phyloP scores from a whole-genome alignment of 306 rosid species.

The Calophaca sinica region DNA sequence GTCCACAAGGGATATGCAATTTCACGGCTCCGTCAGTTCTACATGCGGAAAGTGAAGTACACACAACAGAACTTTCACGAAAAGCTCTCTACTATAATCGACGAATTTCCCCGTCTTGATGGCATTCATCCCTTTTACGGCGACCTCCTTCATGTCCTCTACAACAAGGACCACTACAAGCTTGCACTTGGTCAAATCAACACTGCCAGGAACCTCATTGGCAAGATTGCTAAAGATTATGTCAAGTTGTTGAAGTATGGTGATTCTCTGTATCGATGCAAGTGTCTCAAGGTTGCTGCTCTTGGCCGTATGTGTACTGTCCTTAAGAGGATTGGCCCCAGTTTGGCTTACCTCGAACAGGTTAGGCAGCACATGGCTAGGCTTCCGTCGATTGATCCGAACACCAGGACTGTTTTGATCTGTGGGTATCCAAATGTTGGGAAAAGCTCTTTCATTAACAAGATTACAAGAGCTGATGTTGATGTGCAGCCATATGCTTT shows the following conservation, averaged over 20 bases:
- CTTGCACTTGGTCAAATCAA: conserved; percentile 94
- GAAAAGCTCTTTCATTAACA: conserved; percentile 91
- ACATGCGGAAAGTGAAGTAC: conserved; percentile 89
- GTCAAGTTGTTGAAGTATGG: conserved; percentile 87
- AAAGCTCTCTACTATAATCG: conserved; percentile 78
- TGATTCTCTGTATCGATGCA: conserved; percentile 80
- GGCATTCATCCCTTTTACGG: conserved; percentile 87
- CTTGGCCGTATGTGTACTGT: conserved; percentile 97
- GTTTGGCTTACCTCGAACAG: conserved; percentile 91
- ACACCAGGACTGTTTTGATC: conserved; percentile 75
- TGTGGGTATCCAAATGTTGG: conserved; percentile 97
- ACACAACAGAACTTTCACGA: conserved; percentile 79
- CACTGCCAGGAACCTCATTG: conserved; percentile 82
- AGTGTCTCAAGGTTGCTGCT: conserved; percentile 86
- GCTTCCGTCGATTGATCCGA: conserved; percentile 88
- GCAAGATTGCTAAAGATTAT: conserved; percentile 82
- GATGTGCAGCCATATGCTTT: conserved; percentile 95
- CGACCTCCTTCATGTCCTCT: conserved; percentile 84
- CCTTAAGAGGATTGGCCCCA: conserved; percentile 81
- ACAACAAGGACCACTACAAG: conserved; percentile 94
- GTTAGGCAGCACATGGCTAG: conserved; percentile 94
- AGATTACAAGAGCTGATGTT: conserved; percentile 89
- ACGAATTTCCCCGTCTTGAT: conserved; percentile 84
- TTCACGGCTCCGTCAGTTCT: conserved; percentile 78
- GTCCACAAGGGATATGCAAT: conserved; percentile 91